Base-by-base conservation (phyloP, 306 rosid species). In the Alnus glutinosa region DNA sequence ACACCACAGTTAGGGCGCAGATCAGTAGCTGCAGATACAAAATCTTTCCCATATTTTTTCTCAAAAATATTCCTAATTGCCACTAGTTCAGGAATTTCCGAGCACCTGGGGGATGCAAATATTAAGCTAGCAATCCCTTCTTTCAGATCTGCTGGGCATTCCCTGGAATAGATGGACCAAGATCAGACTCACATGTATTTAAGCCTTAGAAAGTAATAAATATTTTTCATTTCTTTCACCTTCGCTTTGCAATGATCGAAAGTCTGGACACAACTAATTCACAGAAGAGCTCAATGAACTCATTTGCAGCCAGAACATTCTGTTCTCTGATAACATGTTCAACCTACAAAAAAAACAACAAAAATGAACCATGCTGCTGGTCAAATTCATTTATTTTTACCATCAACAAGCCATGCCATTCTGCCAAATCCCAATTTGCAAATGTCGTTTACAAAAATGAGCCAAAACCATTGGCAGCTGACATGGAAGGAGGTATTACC, bases 261-360 rank as follows among this genome's bases (percentile, higher is more conserved):
- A 96, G 93, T 74, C 99, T 91, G 64, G 97, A 69, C 59, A 93
- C 98, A 39, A 96, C 30, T 77, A 96, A 70, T 69, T 96, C 99
- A 72, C 98, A 93, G 82, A 96, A 96, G 68, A 96, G 98, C 78
- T 96, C 98, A 64, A 96, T 85, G 83, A 96, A 80, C 84, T 96
- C 98, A 76, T 96, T 96, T 50, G 97, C 99, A 74, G 98, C 92
- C 93, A 96, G 81, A 55, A 91, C 78, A 74, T 96, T 96, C 87
- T 93, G 99, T 76, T 96, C 99, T 74, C 99, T 88, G 70, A 91
- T 96, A 83, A 96, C 99, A 49, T 96, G 99, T 82, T 96, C 99
- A 81, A 96, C 98, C 99, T 96, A 80, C 78, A 84, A 34, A 74
- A 66, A 37, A 74, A 66, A 37, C 64, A 66, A 28, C 42, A 67